Evolutionary conservation across 2,329 filamentous ascomycete genomes (phyloP).

Genomic region (Arthroderma sp.): DNA sequence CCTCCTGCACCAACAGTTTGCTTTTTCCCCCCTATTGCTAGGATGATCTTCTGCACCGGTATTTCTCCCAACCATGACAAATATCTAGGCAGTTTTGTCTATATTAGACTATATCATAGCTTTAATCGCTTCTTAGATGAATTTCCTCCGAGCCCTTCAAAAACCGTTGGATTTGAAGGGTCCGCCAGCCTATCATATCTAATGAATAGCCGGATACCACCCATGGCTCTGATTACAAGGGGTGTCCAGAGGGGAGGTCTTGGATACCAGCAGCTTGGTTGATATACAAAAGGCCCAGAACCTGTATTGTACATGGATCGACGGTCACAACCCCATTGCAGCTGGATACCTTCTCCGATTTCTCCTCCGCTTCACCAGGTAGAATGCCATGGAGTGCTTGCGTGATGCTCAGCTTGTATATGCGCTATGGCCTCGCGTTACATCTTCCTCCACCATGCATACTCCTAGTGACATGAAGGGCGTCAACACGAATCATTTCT

Average conservation of each 20-base stretch:
- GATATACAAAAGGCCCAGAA: not conserved
- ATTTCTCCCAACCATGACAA: not conserved
- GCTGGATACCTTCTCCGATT: not conserved
- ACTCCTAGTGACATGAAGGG: not conserved
- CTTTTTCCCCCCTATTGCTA: not conserved
- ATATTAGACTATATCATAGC: not conserved
- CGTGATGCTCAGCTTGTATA: not conserved
- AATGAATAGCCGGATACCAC: not conserved
- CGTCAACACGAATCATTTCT: not conserved
- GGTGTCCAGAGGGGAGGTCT: not conserved
- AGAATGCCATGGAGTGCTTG: not conserved
- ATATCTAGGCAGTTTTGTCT: not conserved
- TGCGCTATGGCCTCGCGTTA: slow-evolving; percentile 1
- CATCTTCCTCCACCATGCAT: not conserved
- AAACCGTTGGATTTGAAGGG: not conserved
- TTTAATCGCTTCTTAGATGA: not conserved
- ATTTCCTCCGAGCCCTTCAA: not conserved
- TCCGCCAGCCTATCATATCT: not conserved
- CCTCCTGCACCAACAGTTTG: not conserved
- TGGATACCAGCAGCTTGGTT: not conserved
- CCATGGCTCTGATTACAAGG: not conserved
- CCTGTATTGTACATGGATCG: not conserved
- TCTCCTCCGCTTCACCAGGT: not conserved
- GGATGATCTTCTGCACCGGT: not conserved
- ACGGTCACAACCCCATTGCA: not conserved